Conservation (phyloP, 2,329 filamentous ascomycete species). For the Stachybotrys elegans region DNA sequence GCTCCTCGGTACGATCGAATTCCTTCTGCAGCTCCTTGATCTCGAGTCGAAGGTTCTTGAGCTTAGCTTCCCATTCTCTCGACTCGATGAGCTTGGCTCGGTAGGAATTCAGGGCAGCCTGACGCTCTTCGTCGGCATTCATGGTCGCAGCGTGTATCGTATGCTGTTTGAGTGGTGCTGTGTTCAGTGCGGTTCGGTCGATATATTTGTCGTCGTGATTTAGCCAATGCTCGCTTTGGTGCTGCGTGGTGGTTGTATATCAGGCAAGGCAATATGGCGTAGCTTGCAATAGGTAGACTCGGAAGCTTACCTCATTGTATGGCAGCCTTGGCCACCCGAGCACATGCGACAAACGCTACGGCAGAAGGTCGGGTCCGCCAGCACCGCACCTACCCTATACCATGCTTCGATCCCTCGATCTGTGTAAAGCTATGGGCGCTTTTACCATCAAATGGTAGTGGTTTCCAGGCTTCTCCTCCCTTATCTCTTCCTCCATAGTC, state of each 20-base stretch:
- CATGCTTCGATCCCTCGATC: no score
- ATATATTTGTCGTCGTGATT: no score
- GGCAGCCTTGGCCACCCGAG: conserved; percentile 30
- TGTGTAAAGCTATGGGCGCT: no score
- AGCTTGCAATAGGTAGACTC: background rate
- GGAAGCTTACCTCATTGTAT: conserved; percentile 36
- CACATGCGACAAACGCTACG: conserved; percentile 15
- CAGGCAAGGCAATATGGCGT: no score
- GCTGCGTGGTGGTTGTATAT: no score
- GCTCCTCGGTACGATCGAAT: conserved; percentile 95
- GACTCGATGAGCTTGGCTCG: conserved; percentile 85
- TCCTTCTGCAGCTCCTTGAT: conserved; percentile 95
- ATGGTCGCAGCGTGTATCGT: conserved; percentile 26
- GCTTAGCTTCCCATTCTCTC: conserved; percentile 96
- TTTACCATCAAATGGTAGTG: no score
- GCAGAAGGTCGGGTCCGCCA: conserved; percentile 25
- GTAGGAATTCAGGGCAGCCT: conserved; percentile 71
- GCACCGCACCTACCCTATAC: background rate
- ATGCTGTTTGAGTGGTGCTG: conserved; percentile 3
- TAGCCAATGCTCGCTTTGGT: no score
- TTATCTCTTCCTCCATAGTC: no score
- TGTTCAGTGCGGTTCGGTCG: no score
- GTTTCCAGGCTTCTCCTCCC: no score
- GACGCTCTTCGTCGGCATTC: conserved; percentile 53
- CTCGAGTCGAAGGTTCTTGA: conserved; percentile 88